A percentile compares a stretch with the other conserved stretches of the same genome.
Conservation (phyloP, 495 filamentous ascomycete species). For the Penicillium argentinense region DNA sequence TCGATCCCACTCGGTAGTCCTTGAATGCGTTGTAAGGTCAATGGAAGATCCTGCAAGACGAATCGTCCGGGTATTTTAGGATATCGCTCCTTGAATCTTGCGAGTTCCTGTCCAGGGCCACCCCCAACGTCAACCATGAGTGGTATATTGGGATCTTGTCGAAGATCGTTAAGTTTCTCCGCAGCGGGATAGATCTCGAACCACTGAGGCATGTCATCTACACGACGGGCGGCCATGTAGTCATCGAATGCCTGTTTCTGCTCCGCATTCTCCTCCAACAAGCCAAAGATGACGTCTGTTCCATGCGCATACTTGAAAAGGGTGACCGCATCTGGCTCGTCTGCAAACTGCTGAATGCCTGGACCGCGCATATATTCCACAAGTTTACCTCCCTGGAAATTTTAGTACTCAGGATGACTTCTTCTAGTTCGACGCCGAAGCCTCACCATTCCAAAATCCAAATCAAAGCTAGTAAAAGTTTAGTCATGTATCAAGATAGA, state of each 20-base stretch:
- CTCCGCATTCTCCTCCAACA: slow-evolving; percentile 21
- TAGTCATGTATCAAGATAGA: too few relatives aligned
- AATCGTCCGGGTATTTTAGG: slow-evolving; percentile 39
- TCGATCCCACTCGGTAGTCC: slow-evolving; percentile 30
- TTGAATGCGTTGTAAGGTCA: slow-evolving; percentile 33
- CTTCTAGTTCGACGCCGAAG: too few relatives aligned
- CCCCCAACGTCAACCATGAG: slow-evolving; percentile 55
- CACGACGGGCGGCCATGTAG: slow-evolving; percentile 26
- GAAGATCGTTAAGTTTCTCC: slow-evolving; percentile 16
- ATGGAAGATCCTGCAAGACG: slow-evolving; percentile 51
- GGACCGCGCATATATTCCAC: slow-evolving; percentile 28
- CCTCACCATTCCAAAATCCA: slow-evolving; percentile 14
- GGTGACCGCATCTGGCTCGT: slow-evolving; percentile 14
- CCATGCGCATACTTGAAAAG: slow-evolving; percentile 24
- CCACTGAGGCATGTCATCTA: slow-evolving; percentile 24
- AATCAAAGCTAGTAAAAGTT: slow-evolving; percentile 5
- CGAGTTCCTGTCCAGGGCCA: slow-evolving; percentile 46
- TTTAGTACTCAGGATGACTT: too few relatives aligned
- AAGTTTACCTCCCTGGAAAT: slow-evolving; percentile 20
- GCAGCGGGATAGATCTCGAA: slow-evolving; percentile 20
- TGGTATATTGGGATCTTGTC: neutral
- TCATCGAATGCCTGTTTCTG: slow-evolving; percentile 26
- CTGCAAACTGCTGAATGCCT: slow-evolving; percentile 26
- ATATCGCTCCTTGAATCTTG: slow-evolving; percentile 27
- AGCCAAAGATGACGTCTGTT: slow-evolving; percentile 19